Base-by-base conservation (phyloP, 176 grass and related monocot genomes). In the Panicum miliaceum region DNA sequence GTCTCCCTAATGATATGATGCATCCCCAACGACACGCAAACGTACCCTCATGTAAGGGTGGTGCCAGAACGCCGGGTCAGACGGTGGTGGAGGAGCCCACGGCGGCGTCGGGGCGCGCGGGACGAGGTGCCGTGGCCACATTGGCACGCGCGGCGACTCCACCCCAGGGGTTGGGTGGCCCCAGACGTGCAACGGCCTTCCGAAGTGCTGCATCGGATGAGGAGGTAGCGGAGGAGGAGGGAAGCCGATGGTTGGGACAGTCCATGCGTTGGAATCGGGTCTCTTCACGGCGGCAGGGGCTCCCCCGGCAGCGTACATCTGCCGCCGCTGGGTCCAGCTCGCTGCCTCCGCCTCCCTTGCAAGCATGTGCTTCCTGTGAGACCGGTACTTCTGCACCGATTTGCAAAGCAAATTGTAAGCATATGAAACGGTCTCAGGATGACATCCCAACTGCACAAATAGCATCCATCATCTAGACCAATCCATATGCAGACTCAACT, bases 301-400 rank as follows among this genome's bases (percentile, higher is more conserved):
- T 45, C 77, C 83, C 0, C 82, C 71, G 10, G 79, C 37, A 6
- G 84, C 75, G 4, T 88, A 88, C 67, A 95, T 84, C 65, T 93
- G 93, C 32, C 85, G 64, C 6, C 87, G 87, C 8, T 90, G 93
- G 56, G 79, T 93, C 93, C 91, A 95, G 20, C 58, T 92, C 13
- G 87, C 91, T 0, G 93, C 89, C 82, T 98, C 96, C 12, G 85
- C 85, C 57, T 95, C 93, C 67, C 96, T 86, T 1, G 85, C 93
- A 26, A 92, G 58, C 73, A 93, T 81, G 84, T 98, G 93, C 84
- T 95, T 98, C 51, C 96, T 82, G 35, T 95, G 96, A 3, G 93
- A 98, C 36, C 96, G 84, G 78, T 98, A 98, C 36, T 98, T 98
- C 96, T 98, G 89, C 78, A 77, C 6, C 11, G 10, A 71, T 41